These are phyloP conservation scores for Fusarium nurragi DNA, from an alignment of 2,329 filamentous ascomycete species.

Conservation along the genomic window DNA sequence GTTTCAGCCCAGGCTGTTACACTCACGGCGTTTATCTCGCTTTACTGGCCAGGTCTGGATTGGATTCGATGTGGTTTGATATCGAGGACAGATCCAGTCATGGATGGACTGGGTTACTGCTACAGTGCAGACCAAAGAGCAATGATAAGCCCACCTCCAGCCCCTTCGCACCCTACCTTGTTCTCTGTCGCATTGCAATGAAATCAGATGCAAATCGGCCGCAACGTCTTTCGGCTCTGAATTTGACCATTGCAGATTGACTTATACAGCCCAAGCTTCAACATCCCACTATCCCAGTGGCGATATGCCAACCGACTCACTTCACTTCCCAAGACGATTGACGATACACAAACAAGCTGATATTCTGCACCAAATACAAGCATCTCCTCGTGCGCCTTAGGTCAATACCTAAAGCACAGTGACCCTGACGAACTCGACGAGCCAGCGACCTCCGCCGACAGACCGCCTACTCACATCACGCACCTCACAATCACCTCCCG, in stretches of 20 bases:
- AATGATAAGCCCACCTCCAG: slow-evolving; percentile 43
- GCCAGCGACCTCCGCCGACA: slow-evolving; percentile 20
- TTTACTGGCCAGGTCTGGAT: neutral
- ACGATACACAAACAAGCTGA: slow-evolving; percentile 14
- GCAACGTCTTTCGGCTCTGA: slow-evolving; percentile 10
- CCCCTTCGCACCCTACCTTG: slow-evolving; percentile 33
- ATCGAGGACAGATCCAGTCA: no score
- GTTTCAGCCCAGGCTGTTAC: slow-evolving; percentile 14
- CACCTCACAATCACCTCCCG: slow-evolving; percentile 23
- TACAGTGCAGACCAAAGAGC: neutral
- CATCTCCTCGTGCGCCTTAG: neutral
- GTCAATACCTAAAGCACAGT: slow-evolving; percentile 10
- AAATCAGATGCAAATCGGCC: neutral
- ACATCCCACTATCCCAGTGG: slow-evolving; percentile 17
- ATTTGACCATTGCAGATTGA: slow-evolving; percentile 5
- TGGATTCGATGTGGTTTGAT: neutral
- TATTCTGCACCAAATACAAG: slow-evolving; percentile 3
- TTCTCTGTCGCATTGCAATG: slow-evolving; percentile 11
- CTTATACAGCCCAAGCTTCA: slow-evolving; percentile 11
- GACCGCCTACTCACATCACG: slow-evolving; percentile 30
- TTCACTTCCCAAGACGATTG: slow-evolving; percentile 19
- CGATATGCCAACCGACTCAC: slow-evolving; percentile 33
- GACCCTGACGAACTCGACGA: slow-evolving; percentile 33
- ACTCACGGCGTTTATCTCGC: neutral
- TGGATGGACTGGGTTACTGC: no score